These are phyloP conservation scores for Aspergillus versicolor DNA, from an alignment of 2,329 filamentous ascomycete genomes.

Conservation along the genomic window DNA sequence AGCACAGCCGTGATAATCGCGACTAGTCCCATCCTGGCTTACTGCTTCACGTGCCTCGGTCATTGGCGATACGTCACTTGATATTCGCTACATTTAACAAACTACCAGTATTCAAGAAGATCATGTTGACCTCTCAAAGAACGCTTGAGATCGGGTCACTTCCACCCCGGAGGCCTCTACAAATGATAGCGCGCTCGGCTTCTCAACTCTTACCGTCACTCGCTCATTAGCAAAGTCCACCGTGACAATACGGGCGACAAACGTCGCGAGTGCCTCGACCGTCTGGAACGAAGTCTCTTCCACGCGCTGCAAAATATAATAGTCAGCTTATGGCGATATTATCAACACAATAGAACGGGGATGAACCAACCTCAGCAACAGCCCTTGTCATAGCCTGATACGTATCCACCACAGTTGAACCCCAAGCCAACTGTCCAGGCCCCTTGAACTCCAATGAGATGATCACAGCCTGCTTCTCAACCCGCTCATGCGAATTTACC, in stretches of 20 bases:
- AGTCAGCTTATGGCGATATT: constrained; percentile 13
- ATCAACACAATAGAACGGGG: constrained; percentile 1
- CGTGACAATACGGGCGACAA: constrained; percentile 47
- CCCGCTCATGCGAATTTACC: constrained; percentile 53
- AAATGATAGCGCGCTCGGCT: constrained; percentile 52
- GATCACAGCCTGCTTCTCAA: constrained; percentile 51
- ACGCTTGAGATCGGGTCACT: constrained; percentile 46
- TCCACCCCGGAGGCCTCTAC: constrained; percentile 51
- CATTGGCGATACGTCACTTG: constrained; percentile 16
- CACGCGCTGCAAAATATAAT: constrained; percentile 34
- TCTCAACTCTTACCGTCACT: constrained; percentile 50
- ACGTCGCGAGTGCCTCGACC: constrained; percentile 52
- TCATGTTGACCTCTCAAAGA: constrained; percentile 34
- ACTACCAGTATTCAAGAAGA: neutral
- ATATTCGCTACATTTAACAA: neutral
- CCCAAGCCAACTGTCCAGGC: constrained; percentile 33
- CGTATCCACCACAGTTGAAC: constrained; percentile 33
- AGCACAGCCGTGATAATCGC: constrained; percentile 17
- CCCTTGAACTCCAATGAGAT: constrained; percentile 40
- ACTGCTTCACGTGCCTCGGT: constrained; percentile 20
- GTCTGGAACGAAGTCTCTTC: constrained; percentile 51
- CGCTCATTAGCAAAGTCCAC: constrained; percentile 46
- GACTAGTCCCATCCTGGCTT: constrained; percentile 7
- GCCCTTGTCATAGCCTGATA: constrained; percentile 41
- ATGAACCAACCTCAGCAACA: constrained; percentile 37